Base-by-base conservation (phyloP, 164 flowering plant species). In the Vitis riparia region DNA sequence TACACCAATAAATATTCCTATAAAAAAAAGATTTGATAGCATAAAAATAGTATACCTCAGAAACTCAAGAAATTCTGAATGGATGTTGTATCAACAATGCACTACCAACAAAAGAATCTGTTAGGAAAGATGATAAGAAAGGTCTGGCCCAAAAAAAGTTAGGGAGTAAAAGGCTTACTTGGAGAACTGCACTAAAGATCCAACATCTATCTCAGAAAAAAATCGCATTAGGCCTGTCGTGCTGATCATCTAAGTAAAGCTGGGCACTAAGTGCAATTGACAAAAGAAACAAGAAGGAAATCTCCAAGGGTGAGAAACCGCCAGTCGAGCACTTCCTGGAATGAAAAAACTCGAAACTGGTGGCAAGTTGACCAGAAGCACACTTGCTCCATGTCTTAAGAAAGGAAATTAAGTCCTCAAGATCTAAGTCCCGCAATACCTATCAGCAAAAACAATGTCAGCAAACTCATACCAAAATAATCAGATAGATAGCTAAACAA, bases 261-360 rank as follows among this genome's bases (percentile, higher is more conserved):
- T 32, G 77, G 71, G 76, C 77, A 80, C 90, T 91, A 93, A 84
- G 99, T 96, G 89, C 91, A 86, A 74, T 96, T 96, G 81, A 92
- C 93, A 80, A 96, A 91, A 68, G 97, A 93, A 82, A 87, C 88
- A 83, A 81, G 84, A 80, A 83, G 84, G 72, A 82, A 87, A 76
- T 82, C 88, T 76, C 90, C 93, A 80, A 78, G 80, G 80, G 78
- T 72, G 75, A 84, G 77, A 83, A 87, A 89, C 85, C 94, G 85
- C 97, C 95, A 87, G 76, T 89, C 89, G 70, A 93, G 94, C 73
- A 87, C 90, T 90, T 92, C 89, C 75, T 81, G 85, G 84, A 89
- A 83, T 74, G 91, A 87, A 64, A 91, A 81, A 75, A 78, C 76
- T 74, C 70, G 77, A 69, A 65, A 79, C 72, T 70, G 84, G 84